Evolutionary conservation across 768 basidiomycete species (phyloP).

Genomic region (Fomitopsis pulvina): DNA sequence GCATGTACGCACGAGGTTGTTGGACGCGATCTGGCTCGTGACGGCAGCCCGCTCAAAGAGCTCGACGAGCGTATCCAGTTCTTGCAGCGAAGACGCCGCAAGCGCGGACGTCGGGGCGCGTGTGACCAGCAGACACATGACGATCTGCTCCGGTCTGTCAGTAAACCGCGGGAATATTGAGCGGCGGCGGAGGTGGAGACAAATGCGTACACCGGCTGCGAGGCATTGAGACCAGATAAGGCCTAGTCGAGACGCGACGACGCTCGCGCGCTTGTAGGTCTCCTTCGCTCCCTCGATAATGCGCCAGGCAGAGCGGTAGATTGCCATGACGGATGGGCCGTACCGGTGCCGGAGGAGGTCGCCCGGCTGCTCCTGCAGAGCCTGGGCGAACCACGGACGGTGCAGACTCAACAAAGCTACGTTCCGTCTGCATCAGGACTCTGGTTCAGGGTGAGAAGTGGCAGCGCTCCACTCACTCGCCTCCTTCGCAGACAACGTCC

Average conservation of each 20-base stretch:
- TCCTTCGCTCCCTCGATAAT: constrained; percentile 43
- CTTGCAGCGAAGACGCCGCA: constrained; percentile 27
- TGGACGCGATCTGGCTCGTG: constrained; percentile 19
- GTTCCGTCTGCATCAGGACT: background rate
- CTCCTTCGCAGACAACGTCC: constrained; percentile 22
- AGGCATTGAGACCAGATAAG: constrained; percentile 62
- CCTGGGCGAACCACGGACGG: constrained; percentile 61
- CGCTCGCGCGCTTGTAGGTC: constrained; percentile 34
- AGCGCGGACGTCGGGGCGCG: constrained; percentile 31
- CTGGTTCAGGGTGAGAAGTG: background rate
- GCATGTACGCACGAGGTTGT: constrained; percentile 18
- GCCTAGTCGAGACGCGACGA: constrained; percentile 38
- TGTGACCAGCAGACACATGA: constrained; percentile 31
- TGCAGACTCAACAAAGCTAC: constrained; percentile 60
- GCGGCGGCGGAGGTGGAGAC: no score
- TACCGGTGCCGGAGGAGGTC: constrained; percentile 58
- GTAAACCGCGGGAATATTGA: background rate
- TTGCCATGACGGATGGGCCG: constrained; percentile 63
- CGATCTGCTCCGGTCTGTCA: constrained; percentile 30
- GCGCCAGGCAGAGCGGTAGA: constrained; percentile 68
- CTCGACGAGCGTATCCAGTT: constrained; percentile 27
- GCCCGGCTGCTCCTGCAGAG: constrained; percentile 49
- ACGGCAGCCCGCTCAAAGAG: constrained; percentile 24
- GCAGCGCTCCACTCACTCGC: constrained; percentile 18
- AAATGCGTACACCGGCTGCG: constrained; percentile 58